Conservation (phyloP, 208 protist species). For the Acanthamoeba triangularis region DNA sequence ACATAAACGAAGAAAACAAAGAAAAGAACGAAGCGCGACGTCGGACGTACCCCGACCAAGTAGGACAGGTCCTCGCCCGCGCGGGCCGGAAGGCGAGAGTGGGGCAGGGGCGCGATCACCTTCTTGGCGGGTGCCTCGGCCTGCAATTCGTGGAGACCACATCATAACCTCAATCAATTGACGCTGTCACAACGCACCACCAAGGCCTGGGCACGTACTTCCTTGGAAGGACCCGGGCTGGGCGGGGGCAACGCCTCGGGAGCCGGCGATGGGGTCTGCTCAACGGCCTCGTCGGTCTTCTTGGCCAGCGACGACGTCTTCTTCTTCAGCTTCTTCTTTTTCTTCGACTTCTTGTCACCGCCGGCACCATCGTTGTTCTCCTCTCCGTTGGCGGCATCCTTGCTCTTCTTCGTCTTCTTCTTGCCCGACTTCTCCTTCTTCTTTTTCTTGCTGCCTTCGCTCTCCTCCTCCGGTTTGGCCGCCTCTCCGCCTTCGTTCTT, state of each 20-base stretch:
- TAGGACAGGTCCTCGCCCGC: background rate
- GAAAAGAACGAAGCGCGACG: too few species aligned
- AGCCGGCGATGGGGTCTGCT: too few species aligned
- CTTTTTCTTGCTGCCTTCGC: background rate
- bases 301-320: background rate
- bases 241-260: background rate
- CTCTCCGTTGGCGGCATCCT: background rate
- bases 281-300: background rate
- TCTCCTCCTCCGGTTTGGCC: background rate
- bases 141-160: too few species aligned
- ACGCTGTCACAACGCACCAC: background rate
- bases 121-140: background rate
- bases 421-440: background rate
- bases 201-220: too few species aligned
- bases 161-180: too few species aligned
- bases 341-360: background rate
- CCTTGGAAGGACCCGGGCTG: background rate
- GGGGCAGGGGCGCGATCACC: background rate
- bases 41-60: background rate
- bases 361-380: too few species aligned
- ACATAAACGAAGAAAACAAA: background rate
- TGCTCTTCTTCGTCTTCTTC: background rate
- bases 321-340: background rate
- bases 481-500: background rate
- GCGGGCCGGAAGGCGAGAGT: background rate